Evolutionary conservation across 805 yeast species (phyloP).

Genomic region (Ogataea paradorogensis): DNA sequence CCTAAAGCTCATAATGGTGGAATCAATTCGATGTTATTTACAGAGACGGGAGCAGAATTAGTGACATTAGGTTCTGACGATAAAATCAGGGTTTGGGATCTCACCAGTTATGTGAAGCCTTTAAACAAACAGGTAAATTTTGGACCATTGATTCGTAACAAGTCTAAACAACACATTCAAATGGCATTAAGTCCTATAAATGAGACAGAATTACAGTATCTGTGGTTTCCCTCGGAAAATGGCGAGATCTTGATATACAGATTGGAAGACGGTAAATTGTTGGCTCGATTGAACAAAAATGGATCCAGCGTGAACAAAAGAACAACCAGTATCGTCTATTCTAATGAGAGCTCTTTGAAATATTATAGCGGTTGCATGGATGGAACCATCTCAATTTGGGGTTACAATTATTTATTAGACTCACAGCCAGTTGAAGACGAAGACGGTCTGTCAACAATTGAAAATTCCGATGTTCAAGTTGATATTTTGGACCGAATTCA

Average conservation of each 20-base stretch:
- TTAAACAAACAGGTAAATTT: slow-evolving; percentile 66
- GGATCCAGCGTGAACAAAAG: slow-evolving; percentile 38
- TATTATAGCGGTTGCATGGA: slow-evolving; percentile 64
- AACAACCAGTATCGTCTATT: slow-evolving; percentile 51
- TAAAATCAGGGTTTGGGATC: slow-evolving; percentile 74
- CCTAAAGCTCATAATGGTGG: slow-evolving; percentile 72
- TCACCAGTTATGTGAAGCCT: slow-evolving; percentile 44
- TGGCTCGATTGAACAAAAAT: slow-evolving; percentile 50
- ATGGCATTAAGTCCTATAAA: slow-evolving; percentile 48
- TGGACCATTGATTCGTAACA: slow-evolving; percentile 74
- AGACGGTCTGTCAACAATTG: slow-evolving; percentile 15
- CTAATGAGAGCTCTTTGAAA: slow-evolving; percentile 42
- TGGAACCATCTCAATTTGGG: slow-evolving; percentile 64
- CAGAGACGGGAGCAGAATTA: slow-evolving; percentile 58
- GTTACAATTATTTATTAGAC: slow-evolving; percentile 30
- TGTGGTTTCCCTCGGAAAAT: slow-evolving; percentile 72
- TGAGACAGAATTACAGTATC: slow-evolving; percentile 55
- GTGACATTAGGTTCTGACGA: slow-evolving; percentile 79
- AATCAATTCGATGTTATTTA: slow-evolving; percentile 80
- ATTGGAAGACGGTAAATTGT: slow-evolving; percentile 58
- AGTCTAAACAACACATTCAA: slow-evolving; percentile 53
- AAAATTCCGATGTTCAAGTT: background rate
- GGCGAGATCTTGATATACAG: slow-evolving; percentile 66
- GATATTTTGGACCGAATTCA: slow-evolving; percentile 28
- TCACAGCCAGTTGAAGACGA: slow-evolving; percentile 9